These are phyloP conservation scores for Colletotrichum liriopes DNA, from an alignment of 2,329 filamentous ascomycete species.

Conservation along the genomic window DNA sequence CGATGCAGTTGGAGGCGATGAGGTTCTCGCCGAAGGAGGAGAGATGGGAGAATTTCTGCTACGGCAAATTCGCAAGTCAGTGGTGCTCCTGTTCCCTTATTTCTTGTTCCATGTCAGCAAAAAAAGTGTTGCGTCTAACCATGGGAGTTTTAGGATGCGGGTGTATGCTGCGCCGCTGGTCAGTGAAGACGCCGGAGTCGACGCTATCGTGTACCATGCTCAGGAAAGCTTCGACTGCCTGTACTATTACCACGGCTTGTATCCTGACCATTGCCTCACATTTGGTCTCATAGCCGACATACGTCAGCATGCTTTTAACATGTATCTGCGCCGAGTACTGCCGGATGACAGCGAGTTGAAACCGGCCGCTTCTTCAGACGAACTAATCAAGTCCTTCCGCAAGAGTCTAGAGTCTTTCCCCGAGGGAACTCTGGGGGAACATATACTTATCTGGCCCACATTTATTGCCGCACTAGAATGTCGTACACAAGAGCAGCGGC, in stretches of 20 bases:
- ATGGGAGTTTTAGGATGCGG: not conserved
- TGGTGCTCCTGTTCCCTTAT: not conserved
- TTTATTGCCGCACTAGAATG: conserved; percentile 32
- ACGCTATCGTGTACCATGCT: conserved; percentile 10
- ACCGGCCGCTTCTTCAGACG: not conserved
- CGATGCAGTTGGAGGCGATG: conserved; percentile 46
- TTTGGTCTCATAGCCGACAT: conserved; percentile 23
- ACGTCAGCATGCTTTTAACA: conserved; percentile 31
- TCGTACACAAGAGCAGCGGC: conserved; percentile 21
- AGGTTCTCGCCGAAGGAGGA: not conserved
- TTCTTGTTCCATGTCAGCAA: not conserved
- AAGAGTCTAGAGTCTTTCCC: conserved; percentile 11
- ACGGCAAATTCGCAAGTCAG: conserved; percentile 35
- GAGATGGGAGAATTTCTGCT: conserved; percentile 17
- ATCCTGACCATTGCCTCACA: conserved; percentile 18
- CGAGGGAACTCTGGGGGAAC: conserved; percentile 21
- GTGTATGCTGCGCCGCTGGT: conserved; percentile 31
- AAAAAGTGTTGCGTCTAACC: not conserved
- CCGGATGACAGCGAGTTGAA: not conserved
- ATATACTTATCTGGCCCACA: conserved; percentile 29
- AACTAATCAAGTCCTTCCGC: conserved; percentile 5
- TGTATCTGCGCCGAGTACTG: conserved; percentile 21
- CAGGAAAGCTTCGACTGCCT: conserved; percentile 34
- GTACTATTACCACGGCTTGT: conserved; percentile 26
- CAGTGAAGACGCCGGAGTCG: conserved; percentile 6